A percentile compares a stretch with the other conserved stretches of the same genome.
phyloP scores from a whole-genome alignment of 805 yeast species.

The Candida palmyrensis region DNA sequence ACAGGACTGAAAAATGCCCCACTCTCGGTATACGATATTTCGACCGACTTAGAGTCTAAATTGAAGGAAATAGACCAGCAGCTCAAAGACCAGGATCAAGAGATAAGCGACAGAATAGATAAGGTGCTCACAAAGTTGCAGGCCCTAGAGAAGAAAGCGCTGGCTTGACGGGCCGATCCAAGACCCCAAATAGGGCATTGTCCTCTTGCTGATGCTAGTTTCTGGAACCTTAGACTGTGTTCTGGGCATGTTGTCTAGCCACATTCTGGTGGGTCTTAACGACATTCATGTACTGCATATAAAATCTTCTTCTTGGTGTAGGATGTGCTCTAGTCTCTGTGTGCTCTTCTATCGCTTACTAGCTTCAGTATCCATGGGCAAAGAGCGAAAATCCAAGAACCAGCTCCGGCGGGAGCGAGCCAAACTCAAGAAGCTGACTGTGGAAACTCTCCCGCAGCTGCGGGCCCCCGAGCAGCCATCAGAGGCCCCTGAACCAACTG shows the following conservation, averaged over 20 bases:
- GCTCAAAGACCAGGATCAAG: slow-evolving; percentile 23
- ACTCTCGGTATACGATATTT: slow-evolving; percentile 25
- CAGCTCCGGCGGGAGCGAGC: slow-evolving; percentile 47
- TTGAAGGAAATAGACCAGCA: slow-evolving; percentile 15
- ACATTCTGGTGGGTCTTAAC: too few species aligned
- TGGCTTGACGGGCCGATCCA: too few species aligned
- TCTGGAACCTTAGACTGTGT: too few species aligned
- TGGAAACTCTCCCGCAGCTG: slow-evolving; percentile 4
- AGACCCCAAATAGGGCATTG: too few species aligned
- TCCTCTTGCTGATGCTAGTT: too few species aligned
- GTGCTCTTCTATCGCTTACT: too few species aligned
- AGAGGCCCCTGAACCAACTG: not conserved
- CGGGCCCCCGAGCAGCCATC: not conserved
- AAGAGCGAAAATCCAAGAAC: slow-evolving; percentile 43
- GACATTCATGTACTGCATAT: too few species aligned
- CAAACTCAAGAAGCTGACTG: slow-evolving; percentile 29
- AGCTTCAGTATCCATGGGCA: slow-evolving; percentile 15
- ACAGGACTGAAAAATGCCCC: slow-evolving; percentile 7
- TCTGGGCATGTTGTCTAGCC: too few species aligned
- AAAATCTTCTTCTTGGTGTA: too few species aligned
- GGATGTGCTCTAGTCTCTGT: too few species aligned
- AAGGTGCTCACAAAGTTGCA: slow-evolving; percentile 15
- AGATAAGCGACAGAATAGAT: slow-evolving; percentile 21
- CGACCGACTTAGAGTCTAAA: slow-evolving; percentile 25
- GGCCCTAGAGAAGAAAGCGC: slow-evolving; percentile 2